Conservation (phyloP, 1,139 yeast genomes). For the Spathaspora jeffriesii region DNA sequence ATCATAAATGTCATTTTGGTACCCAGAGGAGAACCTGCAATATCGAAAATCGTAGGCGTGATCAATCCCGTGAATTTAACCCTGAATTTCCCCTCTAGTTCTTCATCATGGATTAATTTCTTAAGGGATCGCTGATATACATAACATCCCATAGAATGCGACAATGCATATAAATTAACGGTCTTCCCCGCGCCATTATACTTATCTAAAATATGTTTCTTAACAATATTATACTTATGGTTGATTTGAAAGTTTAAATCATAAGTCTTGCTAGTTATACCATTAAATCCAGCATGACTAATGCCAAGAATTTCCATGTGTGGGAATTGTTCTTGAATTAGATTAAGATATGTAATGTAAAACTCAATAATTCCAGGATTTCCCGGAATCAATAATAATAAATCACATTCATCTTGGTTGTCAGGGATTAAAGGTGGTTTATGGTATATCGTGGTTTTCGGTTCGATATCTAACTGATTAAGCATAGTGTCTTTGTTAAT, state of each 20-base stretch:
- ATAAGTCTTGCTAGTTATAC: conserved; percentile 19
- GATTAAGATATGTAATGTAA: conserved; percentile 50
- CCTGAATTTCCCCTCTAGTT: conserved; percentile 17
- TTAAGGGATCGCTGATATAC: conserved; percentile 51
- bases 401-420: conserved; percentile 9
- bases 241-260: conserved; percentile 51
- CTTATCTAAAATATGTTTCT: conserved; percentile 22
- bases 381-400: conserved; percentile 63
- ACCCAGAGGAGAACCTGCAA: conserved; percentile 55
- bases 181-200: conserved; percentile 10
- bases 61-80: conserved; percentile 54
- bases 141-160: conserved; percentile 68
- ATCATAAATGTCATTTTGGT: conserved; percentile 29
- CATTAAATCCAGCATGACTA: conserved; percentile 54
- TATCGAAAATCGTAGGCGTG: conserved; percentile 64
- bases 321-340: conserved; percentile 44
- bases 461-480: conserved; percentile 16
- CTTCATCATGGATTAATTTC: conserved; percentile 20
- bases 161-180: conserved; percentile 46
- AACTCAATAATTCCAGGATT: conserved; percentile 68
- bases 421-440: conserved; percentile 14
- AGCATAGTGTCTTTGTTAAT: neutral
- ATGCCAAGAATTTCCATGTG: conserved; percentile 50
- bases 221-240: conserved; percentile 46
- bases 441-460: conserved; percentile 30